Conservation (phyloP, 2,329 filamentous ascomycete species). For the Penicillium corylophilum region DNA sequence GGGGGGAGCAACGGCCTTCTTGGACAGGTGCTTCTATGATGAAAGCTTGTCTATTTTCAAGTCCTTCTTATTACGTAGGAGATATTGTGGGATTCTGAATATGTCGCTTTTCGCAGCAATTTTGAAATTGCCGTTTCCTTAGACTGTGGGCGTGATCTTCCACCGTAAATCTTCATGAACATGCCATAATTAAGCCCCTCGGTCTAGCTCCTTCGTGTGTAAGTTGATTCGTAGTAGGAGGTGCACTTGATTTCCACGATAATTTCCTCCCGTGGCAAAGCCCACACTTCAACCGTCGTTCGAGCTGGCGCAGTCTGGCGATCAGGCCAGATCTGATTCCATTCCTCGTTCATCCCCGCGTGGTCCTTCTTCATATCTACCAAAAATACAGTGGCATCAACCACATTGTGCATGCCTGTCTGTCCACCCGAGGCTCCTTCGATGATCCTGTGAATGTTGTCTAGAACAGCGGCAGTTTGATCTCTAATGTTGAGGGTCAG, state of each 20-base stretch:
- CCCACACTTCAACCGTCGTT: slow-evolving; percentile 24
- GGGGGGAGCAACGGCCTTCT: background rate
- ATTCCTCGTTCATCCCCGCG: slow-evolving; percentile 47
- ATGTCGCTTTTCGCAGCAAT: no score
- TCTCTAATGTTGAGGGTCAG: slow-evolving; percentile 35
- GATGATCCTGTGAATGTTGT: slow-evolving; percentile 42
- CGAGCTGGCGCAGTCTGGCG: slow-evolving; percentile 38
- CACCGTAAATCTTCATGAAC: no score
- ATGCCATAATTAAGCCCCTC: background rate
- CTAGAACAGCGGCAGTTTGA: slow-evolving; percentile 43
- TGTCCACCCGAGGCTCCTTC: slow-evolving; percentile 38
- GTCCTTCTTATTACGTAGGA: no score
- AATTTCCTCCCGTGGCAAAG: slow-evolving; percentile 20
- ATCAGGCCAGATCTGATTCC: slow-evolving; percentile 44
- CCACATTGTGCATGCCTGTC: slow-evolving; percentile 38
- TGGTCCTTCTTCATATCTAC: slow-evolving; percentile 44
- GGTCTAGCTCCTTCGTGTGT: background rate
- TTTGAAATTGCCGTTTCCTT: no score
- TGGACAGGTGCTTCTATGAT: no score
- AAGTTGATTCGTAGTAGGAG: slow-evolving; percentile 38
- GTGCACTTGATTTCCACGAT: slow-evolving; percentile 27
- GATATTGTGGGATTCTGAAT: no score
- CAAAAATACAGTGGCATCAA: slow-evolving; percentile 45
- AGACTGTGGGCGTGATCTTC: no score
- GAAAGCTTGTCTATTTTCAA: no score